Base-by-base conservation (phyloP, 176 grass and related monocot genomes). In the Carex parvula region DNA sequence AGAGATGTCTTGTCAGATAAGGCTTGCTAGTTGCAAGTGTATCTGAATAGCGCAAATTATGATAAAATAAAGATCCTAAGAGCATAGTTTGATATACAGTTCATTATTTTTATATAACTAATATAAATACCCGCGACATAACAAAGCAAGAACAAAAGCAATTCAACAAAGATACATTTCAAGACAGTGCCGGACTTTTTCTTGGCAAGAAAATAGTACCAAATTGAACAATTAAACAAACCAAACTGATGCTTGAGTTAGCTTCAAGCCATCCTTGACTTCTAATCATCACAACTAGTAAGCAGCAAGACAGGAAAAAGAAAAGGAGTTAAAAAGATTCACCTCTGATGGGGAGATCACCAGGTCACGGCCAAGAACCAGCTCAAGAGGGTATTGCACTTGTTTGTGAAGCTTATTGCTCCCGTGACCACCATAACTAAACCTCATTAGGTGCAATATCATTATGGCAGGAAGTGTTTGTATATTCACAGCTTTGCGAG, bases 401-500 rank as follows among this genome's bases (percentile, higher is more conserved):
- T 77, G 89, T 72, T 99, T 95, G 86, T 88, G 89, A 35, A 99
- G 67, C 79, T 99, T 96, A 60, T 83, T 92, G 70, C 87, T 94
- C 41, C 97, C 88, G 58, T 89, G 80, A 39, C 76, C 89, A 82
- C 93, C 90, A 82, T 96, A 96, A 89, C 90, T 99, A 73, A 99
- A 99, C 66, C 93, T 90, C 97, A 94, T 99, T 73, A 96, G 73
- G 80, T 99, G 97, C 52, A 99, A 80, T 94, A 96, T 89, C 97
- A 99, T 91, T 89, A 96, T 91, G 70, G 88, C 90, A 33, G 93
- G 90, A 72, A 89, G 89, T 35, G 72, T 62, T 10, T 96, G 90
- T 88, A 99, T 90, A 63, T 93, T 91, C 62, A 96, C 88, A 29
- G 75, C 89, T 89, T 99, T 99, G 61, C 67, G 81, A 87, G 97